These are phyloP conservation scores for Backusella tuberculispora DNA, from an alignment of 192 early-diverging fungal genomes.

Conservation along the genomic window DNA sequence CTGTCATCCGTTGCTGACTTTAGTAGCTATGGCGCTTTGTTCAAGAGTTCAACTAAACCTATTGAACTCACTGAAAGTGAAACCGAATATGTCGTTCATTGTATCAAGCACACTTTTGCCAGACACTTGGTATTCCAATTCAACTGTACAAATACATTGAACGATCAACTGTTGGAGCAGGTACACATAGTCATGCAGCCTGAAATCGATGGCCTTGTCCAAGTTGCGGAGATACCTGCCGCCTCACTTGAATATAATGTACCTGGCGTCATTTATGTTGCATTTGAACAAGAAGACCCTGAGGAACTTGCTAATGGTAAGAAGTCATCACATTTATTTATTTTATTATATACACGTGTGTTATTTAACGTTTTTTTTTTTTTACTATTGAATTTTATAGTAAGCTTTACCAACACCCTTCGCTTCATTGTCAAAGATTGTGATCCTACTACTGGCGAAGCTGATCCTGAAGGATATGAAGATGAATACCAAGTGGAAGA, in stretches of 20 bases:
- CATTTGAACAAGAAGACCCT: conserved; percentile 71
- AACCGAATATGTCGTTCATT: conserved; percentile 94
- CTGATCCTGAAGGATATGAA: conserved; percentile 93
- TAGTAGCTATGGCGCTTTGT: conserved; percentile 78
- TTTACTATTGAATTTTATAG: conserved; percentile 40
- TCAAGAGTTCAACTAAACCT: conserved; percentile 80
- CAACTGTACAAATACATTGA: conserved; percentile 91
- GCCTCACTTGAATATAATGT: conserved; percentile 75
- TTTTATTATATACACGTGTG: neutral
- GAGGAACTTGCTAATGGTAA: conserved; percentile 62
- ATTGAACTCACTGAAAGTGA: conserved; percentile 91
- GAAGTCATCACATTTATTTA: neutral
- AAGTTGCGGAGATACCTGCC: conserved; percentile 75
- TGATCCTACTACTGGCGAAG: conserved; percentile 90
- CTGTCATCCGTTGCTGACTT: conserved; percentile 86
- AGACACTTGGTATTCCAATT: conserved; percentile 97
- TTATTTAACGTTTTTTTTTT: conserved; percentile 14
- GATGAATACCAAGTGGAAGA: conserved; percentile 95
- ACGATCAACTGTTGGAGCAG: conserved; percentile 91
- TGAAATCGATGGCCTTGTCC: conserved; percentile 63
- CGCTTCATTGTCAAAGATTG: conserved; percentile 94
- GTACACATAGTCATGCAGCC: conserved; percentile 81
- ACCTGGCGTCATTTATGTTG: conserved; percentile 85
- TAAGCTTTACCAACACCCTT: conserved; percentile 82
- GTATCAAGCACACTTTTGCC: conserved; percentile 90